Evolutionary conservation across 768 basidiomycete genomes (phyloP).

Genomic region (Pleurotus sapidus): DNA sequence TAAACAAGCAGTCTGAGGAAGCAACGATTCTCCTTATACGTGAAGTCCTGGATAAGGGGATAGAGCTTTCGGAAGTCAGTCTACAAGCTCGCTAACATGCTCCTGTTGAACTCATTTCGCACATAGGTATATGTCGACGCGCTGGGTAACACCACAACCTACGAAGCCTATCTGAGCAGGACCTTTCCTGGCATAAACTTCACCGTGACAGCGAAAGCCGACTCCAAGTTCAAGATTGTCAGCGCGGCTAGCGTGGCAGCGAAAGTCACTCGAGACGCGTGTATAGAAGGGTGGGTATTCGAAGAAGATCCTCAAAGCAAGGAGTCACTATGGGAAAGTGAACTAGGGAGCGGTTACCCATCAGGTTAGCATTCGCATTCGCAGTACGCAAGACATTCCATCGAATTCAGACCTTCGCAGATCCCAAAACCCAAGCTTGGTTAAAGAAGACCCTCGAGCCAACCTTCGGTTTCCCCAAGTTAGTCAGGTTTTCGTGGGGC

Average conservation of each 20-base stretch:
- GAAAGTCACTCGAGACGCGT: constrained; percentile 92
- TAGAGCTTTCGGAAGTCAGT: constrained; percentile 73
- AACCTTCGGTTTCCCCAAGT: constrained; percentile 88
- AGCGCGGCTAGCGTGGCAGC: constrained; percentile 97
- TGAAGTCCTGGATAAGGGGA: constrained; percentile 77
- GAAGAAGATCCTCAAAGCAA: constrained; percentile 42
- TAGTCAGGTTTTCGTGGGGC: constrained; percentile 95
- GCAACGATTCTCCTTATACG: constrained; percentile 89
- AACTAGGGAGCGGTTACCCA: constrained; percentile 87
- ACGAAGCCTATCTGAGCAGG: constrained; percentile 78
- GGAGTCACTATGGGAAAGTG: constrained; percentile 24
- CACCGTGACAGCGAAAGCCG: constrained; percentile 90
- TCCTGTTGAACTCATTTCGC: not conserved
- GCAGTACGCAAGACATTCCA: not conserved
- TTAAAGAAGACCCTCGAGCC: constrained; percentile 72
- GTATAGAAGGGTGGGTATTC: constrained; percentile 83
- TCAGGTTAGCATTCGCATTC: constrained; percentile 47
- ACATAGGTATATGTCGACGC: constrained; percentile 92
- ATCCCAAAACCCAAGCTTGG: constrained; percentile 93
- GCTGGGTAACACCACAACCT: constrained; percentile 81
- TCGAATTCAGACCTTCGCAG: constrained; percentile 32
- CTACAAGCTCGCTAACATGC: not conserved
- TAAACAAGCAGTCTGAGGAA: constrained; percentile 86
- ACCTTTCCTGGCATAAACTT: constrained; percentile 84
- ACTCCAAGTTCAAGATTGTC: constrained; percentile 95